A percentile compares a stretch with the other conserved stretches of the same genome.
phyloP scores from a whole-genome alignment of 169 alveolate genomes.

The Eimeria mitis region DNA sequence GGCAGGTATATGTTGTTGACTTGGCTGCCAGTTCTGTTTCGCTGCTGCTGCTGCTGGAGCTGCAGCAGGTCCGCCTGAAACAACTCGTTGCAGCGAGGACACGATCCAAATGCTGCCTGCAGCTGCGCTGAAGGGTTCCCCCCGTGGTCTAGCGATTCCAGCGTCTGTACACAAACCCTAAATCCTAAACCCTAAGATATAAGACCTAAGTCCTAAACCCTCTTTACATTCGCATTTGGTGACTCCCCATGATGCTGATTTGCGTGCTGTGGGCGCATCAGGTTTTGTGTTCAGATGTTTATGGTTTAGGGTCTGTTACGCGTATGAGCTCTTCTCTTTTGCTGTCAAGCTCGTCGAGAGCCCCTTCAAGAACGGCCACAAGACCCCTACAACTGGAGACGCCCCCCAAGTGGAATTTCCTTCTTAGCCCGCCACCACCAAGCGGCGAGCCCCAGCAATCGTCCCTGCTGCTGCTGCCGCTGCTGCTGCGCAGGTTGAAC shows the following conservation, averaged over 20 bases:
- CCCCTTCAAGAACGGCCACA: slow-evolving; percentile 26
- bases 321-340: slow-evolving; percentile 49
- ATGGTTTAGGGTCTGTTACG: slow-evolving; percentile 17
- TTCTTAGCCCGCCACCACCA: neutral
- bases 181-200: neutral
- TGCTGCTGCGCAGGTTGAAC: slow-evolving; percentile 20
- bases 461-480: neutral
- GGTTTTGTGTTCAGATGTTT: neutral
- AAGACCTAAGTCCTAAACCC: neutral
- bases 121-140: slow-evolving; percentile 45
- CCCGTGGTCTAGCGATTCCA: slow-evolving; percentile 48
- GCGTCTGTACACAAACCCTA: slow-evolving; percentile 12
- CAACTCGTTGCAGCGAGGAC: slow-evolving; percentile 74
- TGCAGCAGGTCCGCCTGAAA: slow-evolving; percentile 40
- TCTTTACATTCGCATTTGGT: neutral
- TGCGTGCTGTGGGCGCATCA: neutral
- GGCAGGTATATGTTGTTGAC: neutral
- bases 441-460: slow-evolving; percentile 39
- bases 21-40: slow-evolving; percentile 5
- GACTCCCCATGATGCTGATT: neutral
- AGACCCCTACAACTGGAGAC: slow-evolving; percentile 62
- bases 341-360: slow-evolving; percentile 41
- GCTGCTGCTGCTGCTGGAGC: slow-evolving; percentile 49
- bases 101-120: slow-evolving; percentile 70
- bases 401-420: slow-evolving; percentile 17